These are phyloP conservation scores for Hypoxylon sp. DNA, from an alignment of 2,329 filamentous ascomycete genomes.

Conservation along the genomic window DNA sequence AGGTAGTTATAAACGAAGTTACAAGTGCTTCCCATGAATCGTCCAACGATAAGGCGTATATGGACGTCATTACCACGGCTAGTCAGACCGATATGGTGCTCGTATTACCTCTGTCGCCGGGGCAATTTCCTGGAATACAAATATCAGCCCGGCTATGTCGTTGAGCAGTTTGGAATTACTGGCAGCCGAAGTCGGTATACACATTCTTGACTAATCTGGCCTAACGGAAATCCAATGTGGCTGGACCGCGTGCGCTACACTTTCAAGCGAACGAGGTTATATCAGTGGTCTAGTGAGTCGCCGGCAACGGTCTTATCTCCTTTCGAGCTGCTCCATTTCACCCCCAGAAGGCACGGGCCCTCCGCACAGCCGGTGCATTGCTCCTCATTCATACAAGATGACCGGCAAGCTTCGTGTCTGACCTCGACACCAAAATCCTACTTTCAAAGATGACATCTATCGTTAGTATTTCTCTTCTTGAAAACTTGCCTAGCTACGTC, in stretches of 20 bases:
- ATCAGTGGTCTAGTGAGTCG: constrained; percentile 23
- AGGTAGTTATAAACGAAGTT: neutral
- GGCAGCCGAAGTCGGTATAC: constrained; percentile 25
- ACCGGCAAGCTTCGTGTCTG: constrained; percentile 27
- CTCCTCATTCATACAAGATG: constrained; percentile 32
- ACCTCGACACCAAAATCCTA: constrained; percentile 34
- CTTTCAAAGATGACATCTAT: constrained; percentile 1
- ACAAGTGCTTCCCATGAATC: neutral
- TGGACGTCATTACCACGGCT: too few relatives aligned
- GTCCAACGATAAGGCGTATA: neutral
- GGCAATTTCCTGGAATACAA: neutral
- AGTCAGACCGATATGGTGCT: neutral
- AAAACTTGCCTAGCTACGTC: too few relatives aligned
- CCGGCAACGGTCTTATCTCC: constrained; percentile 14
- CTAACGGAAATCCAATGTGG: constrained; percentile 32
- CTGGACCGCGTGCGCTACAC: constrained; percentile 24
- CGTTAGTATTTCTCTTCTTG: neutral
- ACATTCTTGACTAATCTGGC: constrained; percentile 35
- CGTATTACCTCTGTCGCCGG: neutral
- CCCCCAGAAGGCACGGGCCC: constrained; percentile 24
- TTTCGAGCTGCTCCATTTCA: constrained; percentile 23
- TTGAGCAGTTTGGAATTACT: constrained; percentile 30
- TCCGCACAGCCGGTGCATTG: constrained; percentile 31
- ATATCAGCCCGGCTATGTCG: constrained; percentile 20
- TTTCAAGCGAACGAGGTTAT: constrained; percentile 18